Evolutionary conservation across 257 asterid genomes (phyloP), one percentile per base, ranked within the genome.

Genomic region (Petunia secreta): DNA sequence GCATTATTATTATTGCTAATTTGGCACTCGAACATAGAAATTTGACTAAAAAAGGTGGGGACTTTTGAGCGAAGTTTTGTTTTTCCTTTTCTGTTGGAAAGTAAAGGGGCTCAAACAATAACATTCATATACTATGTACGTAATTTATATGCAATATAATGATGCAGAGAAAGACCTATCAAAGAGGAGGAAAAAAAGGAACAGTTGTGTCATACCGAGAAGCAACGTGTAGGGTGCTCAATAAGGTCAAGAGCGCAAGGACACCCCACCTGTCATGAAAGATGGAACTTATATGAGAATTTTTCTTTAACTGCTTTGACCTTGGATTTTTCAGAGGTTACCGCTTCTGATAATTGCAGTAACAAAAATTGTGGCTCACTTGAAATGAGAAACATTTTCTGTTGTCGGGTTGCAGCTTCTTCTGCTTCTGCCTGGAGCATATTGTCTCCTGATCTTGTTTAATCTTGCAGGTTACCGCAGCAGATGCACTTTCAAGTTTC

Each of bases 401-500:
- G 34, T 62, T 60, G 34, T 38, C 52, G 75, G 44, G 62, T 38
- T 63, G 8, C 53, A 37, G 34, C 16, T 8, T 79, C 48, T 79
- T 38, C 55, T 50, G 77, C 43, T 79, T 69, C 63, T 79, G 25
- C 34, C 14, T 50, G 40, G 48, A 69, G 75, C 54, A 43, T 44
- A 38, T 54, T 63, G 46, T 77, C 60, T 39, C 43, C 44, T 50
- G 34, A 71, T 46, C 76, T 71, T 48, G 36, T 60, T 75, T 75
- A 43, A 80, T 71, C 54, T 71, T 25, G 25, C 94, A 95, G 99
- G 89, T 86, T 66, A 87, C 77, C 48, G 95, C 98, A 53, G 98
- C 98, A 16, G 96, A 93, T 60, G 92, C 91, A 66, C 90, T 93
- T 63, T 89, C 88, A 74, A 90, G 89, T 83, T 89, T 95, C 63